Base-by-base conservation (phyloP, 177 flowering plant genomes). In the Telopea speciosissima region DNA sequence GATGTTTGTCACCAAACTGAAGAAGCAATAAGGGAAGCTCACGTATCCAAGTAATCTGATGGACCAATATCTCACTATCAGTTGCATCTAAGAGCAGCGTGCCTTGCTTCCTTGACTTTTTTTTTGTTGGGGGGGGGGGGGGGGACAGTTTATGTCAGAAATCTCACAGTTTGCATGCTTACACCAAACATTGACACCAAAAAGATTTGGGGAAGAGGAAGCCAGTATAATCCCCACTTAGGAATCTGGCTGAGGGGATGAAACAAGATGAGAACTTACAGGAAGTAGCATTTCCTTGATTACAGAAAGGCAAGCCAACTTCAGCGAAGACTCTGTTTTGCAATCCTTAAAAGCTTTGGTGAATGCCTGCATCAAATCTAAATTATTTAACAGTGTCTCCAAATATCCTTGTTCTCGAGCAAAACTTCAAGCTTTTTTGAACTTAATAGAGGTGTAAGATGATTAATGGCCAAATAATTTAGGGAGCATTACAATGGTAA, bases 241-340 rank as follows among this genome's bases (percentile, higher is more conserved):
- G 65, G 36, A 63, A 13, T 22, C 17, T 68, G 33, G 21, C 40
- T 49, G 58, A 42, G 40, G 40, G 8, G 22, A 52, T 64, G 61
- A 40, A 26, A n/a, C 17, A 19, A 26, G 26, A 22, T n/a, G 73
- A 64, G 60, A 65, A 66, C 91, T 83, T 85, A 92, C 97, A 73
- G 88, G 87, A 78, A 83, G 68, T 62, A 94, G 77, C 90, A 95
- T 85, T 78, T 90, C 86, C 77, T 87, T 84, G 26, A 92, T 79
- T 22, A 82, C 79, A 66, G 84, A 77, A 73, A 95, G 79, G 79
- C 89, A 94, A 60, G 90, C 85, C 82, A 87, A 70, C 60, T 85
- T 92, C 75, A 87, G 59, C 8, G 85, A 62, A 60, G 97, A 90
- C 62, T 84, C 87, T 52, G 86, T 85, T 74, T 69, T 77, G 82